Conservation (phyloP, 805 yeast genomes). For the Metschnikowia corniflorae region DNA sequence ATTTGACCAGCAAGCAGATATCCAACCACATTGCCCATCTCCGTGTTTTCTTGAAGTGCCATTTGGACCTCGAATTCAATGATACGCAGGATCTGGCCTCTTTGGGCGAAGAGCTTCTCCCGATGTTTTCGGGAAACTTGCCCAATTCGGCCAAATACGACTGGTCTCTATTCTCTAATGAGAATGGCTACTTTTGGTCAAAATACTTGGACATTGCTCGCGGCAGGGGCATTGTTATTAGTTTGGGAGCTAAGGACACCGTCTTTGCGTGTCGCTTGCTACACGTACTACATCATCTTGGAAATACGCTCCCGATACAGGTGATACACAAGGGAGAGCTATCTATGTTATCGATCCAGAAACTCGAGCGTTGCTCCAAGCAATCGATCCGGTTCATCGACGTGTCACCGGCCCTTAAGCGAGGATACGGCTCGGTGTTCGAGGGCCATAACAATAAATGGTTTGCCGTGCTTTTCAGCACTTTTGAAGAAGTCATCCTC, state of each 20-base stretch:
- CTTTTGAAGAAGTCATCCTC: constrained; percentile 31
- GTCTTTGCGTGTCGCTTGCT: constrained; percentile 13
- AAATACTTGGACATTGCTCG: constrained; percentile 4
- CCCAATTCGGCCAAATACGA: constrained; percentile 8
- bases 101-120: constrained; percentile 14
- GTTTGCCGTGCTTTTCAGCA: constrained; percentile 17
- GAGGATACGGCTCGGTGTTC: constrained; percentile 20
- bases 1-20: constrained; percentile 10
- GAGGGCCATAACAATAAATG: constrained; percentile 27
- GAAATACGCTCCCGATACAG: constrained; percentile 15
- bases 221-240: constrained; percentile 17
- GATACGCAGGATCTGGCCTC: constrained; percentile 8
- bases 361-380: constrained; percentile 2
- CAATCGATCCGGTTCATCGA: constrained; percentile 14
- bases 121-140: constrained; percentile 14
- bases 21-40: constrained; percentile 16
- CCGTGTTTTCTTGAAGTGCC: constrained; percentile 13
- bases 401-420: constrained; percentile 19
- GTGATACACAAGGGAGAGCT: constrained; percentile 15
- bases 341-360: constrained; percentile 6
- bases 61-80: constrained; percentile 8
- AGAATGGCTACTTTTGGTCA: constrained; percentile 9
- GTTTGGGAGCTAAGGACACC: constrained; percentile 13
- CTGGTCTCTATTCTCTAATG: constrained; percentile 5
- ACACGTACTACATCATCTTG: constrained; percentile 9